Conservation (phyloP, 2,329 filamentous ascomycete species). For the Ophiostoma novo-ulmi region DNA sequence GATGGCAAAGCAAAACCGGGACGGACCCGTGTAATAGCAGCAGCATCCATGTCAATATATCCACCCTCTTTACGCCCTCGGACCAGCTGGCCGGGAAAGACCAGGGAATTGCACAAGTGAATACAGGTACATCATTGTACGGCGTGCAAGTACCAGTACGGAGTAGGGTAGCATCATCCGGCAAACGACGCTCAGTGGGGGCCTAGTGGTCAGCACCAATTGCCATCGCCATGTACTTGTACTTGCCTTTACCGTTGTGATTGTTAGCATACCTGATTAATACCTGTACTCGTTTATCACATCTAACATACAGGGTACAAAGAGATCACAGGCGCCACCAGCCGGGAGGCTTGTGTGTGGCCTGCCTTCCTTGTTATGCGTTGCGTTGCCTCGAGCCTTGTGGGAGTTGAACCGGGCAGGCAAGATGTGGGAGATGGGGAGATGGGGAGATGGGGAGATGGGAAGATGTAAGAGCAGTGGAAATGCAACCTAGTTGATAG, state of each 20-base stretch:
- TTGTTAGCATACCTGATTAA: neutral
- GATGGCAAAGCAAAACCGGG: neutral
- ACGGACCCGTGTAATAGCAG: neutral
- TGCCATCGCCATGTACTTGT: neutral
- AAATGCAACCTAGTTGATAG: neutral
- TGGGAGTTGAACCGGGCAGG: conserved; percentile 4
- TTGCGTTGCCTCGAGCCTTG: neutral
- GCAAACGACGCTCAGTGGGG: neutral
- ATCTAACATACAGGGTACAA: neutral
- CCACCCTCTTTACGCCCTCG: neutral
- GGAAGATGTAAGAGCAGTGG: neutral
- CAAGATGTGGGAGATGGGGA: too few species aligned
- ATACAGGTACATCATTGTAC: neutral
- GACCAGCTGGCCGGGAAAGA: conserved; percentile 13
- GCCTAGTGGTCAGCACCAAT: neutral
- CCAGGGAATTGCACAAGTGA: neutral
- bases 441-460: neutral
- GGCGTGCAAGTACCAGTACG: neutral
- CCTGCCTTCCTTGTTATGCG: neutral
- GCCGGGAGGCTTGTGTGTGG: too few species aligned
- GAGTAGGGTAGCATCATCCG: conserved; percentile 8
- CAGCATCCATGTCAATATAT: neutral
- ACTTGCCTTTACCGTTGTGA: neutral
- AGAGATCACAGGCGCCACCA: neutral
- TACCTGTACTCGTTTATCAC: neutral